Evolutionary conservation across 495 filamentous ascomycete genomes (phyloP).

Genomic region (Podospora pseudocomata): DNA sequence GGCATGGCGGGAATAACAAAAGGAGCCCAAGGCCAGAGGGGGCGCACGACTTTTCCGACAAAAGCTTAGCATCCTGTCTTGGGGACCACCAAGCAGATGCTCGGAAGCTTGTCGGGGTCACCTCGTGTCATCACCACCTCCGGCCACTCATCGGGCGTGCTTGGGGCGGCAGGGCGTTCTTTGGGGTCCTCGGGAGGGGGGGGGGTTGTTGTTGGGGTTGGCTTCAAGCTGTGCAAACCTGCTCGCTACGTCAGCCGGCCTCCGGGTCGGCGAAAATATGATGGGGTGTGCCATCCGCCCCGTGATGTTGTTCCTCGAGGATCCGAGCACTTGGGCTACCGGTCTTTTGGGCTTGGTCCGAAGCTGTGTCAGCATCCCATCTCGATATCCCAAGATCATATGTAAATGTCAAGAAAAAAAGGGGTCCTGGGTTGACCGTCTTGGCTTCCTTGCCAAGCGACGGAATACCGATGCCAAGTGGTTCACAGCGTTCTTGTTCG

Average conservation of each 20-base stretch:
- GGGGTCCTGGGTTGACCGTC: not conserved
- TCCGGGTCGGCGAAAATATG: not conserved
- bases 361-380: not conserved
- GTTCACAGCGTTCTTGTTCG: not conserved
- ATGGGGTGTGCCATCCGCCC: not conserved
- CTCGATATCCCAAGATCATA: not conserved
- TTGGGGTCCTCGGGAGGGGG: not conserved
- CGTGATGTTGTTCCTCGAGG: not conserved
- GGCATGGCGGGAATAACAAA: not conserved
- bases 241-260: not conserved
- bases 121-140: not conserved
- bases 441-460: not conserved
- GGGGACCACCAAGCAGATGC: not conserved
- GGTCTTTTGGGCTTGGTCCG: not conserved
- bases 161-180: not conserved
- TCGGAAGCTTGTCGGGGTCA: not conserved
- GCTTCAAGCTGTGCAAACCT: not conserved
- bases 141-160: not conserved
- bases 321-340: not conserved
- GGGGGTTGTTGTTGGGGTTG: too few relatives aligned
- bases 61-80: not conserved
- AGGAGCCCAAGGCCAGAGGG: not conserved
- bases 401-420: not conserved
- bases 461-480: not conserved
- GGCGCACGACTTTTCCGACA: not conserved